Evolutionary conservation across 345 rosid species (phyloP).

Genomic region (Durio zibethinus): DNA sequence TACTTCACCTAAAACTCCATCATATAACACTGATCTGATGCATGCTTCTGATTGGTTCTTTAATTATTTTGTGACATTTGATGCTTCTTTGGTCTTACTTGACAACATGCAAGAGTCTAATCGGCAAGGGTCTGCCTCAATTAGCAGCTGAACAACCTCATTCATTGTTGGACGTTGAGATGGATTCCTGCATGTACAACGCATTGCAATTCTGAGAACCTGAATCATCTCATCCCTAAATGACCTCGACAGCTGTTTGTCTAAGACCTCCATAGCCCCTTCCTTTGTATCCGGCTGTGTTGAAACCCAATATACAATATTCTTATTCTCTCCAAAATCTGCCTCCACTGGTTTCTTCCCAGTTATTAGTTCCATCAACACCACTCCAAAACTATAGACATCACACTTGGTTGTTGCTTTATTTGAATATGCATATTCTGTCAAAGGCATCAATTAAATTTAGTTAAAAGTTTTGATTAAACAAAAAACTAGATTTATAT

Average conservation of each 20-base stretch:
- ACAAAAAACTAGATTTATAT: background rate
- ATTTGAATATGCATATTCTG: conserved; percentile 85
- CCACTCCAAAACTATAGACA: conserved; percentile 90
- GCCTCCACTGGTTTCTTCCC: conserved; percentile 77
- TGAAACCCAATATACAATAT: conserved; percentile 74
- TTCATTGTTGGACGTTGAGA: conserved; percentile 76
- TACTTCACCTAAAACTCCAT: conserved; percentile 18
- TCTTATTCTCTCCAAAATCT: conserved; percentile 80
- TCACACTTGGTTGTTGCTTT: conserved; percentile 90
- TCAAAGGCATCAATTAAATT: conserved; percentile 9
- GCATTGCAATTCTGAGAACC: conserved; percentile 69
- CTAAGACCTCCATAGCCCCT: conserved; percentile 66
- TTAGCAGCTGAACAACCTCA: conserved; percentile 78
- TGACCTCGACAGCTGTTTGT: conserved; percentile 58
- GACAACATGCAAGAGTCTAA: conserved; percentile 42
- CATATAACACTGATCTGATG: conserved; percentile 8
- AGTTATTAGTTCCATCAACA: conserved; percentile 81
- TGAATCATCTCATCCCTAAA: conserved; percentile 67
- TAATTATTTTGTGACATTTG: conserved; percentile 32
- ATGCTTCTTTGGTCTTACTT: conserved; percentile 48
- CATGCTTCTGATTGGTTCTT: conserved; percentile 37
- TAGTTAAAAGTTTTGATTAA: background rate
- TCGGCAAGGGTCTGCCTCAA: conserved; percentile 61
- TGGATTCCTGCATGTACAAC: conserved; percentile 63
- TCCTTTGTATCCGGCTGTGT: conserved; percentile 68